These are phyloP conservation scores for Rhizophagus sp. DNA, from an alignment of 192 early-diverging fungal genomes.

Conservation along the genomic window DNA sequence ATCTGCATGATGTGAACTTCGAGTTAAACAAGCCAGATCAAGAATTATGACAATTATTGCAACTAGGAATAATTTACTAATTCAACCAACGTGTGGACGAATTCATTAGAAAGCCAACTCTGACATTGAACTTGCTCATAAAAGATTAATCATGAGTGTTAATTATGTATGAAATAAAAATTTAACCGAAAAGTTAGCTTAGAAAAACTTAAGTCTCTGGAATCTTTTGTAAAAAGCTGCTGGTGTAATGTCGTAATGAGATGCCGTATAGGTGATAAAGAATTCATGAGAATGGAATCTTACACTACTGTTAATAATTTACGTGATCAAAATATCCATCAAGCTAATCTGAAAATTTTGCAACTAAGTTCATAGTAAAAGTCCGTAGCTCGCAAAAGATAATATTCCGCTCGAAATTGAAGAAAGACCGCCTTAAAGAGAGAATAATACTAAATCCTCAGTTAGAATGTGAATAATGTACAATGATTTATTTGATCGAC, in stretches of 20 bases:
- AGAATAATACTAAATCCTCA: no score
- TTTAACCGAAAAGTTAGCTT: no score
- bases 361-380: no score
- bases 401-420: no score
- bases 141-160: slow-evolving; percentile 51
- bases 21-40: slow-evolving; percentile 73
- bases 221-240: slow-evolving; percentile 74
- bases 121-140: slow-evolving; percentile 94
- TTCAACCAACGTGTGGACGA: slow-evolving; percentile 69
- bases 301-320: slow-evolving; percentile 57
- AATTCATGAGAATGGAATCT: slow-evolving; percentile 84
- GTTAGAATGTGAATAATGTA: no score
- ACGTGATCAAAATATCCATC: no score
- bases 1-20: slow-evolving; percentile 88
- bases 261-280: slow-evolving; percentile 65
- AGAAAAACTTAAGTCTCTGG: background rate
- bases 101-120: slow-evolving; percentile 64
- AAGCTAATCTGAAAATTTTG: no score
- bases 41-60: slow-evolving; percentile 80
- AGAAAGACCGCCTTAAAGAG: no score
- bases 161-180: no score
- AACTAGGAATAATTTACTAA: slow-evolving; percentile 69
- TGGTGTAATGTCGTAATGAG: slow-evolving; percentile 80
- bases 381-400: no score
- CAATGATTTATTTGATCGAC: no score